Evolutionary conservation across 306 rosid species (phyloP).

Genomic region (Trifolium pratense): DNA sequence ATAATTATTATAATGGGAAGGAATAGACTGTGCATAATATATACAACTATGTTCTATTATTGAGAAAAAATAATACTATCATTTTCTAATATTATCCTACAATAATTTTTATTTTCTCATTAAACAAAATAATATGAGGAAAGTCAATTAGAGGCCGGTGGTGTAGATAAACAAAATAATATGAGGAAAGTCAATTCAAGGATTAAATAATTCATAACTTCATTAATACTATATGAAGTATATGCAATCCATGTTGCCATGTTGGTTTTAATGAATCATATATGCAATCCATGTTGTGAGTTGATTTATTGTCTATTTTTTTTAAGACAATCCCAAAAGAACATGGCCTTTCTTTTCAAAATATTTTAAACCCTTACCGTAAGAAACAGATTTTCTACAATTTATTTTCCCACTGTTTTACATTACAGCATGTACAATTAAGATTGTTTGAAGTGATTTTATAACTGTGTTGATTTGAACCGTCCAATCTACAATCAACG

Average conservation of each 20-base stretch:
- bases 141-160: not conserved
- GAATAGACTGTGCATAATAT: slow-evolving; percentile 12
- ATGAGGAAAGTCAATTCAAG: slow-evolving; percentile 26
- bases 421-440: no score
- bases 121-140: slow-evolving; percentile 11
- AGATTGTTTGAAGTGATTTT: no score
- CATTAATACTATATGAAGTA: slow-evolving; percentile 6
- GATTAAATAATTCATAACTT: slow-evolving; percentile 29
- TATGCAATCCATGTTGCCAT: not conserved
- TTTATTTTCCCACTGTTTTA: no score
- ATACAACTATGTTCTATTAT: not conserved
- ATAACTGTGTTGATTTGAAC: no score
- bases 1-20: not conserved
- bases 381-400: no score
- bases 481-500: no score
- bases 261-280: not conserved
- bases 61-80: slow-evolving; percentile 9
- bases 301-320: not conserved
- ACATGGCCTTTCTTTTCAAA: not conserved
- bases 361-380: not conserved
- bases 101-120: not conserved
- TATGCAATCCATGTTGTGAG: not conserved
- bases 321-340: not conserved
- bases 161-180: no score
- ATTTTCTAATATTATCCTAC: slow-evolving; percentile 18